A percentile compares a stretch with the other conserved stretches of the same genome.
Conservation (phyloP, 2,329 filamentous ascomycete genomes). For the Clonostachys byssicola region DNA sequence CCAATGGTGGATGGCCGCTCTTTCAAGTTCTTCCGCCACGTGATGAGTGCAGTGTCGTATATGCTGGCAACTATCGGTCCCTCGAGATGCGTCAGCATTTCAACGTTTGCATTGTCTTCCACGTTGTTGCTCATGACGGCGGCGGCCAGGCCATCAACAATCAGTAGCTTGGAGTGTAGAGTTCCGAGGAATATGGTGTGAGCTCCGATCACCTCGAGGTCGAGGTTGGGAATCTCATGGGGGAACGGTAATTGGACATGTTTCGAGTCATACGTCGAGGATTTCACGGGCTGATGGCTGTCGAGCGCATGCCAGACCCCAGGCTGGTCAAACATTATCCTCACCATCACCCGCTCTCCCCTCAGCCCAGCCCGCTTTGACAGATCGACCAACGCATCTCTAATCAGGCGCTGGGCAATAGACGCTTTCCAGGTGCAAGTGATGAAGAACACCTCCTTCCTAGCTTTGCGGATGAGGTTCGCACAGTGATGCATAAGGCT, state of each 20-base stretch:
- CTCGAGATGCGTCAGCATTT: conserved; percentile 76
- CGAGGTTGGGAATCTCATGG: conserved; percentile 65
- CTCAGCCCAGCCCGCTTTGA: conserved; percentile 58
- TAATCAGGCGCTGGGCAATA: conserved; percentile 62
- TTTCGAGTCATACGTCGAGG: conserved; percentile 52
- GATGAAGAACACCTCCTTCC: conserved; percentile 68
- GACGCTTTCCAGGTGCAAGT: conserved; percentile 76
- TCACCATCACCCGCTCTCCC: conserved; percentile 58
- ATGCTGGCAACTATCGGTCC: conserved; percentile 72
- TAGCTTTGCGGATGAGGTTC: conserved; percentile 69
- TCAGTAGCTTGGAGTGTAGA: conserved; percentile 74
- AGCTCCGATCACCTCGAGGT: conserved; percentile 70
- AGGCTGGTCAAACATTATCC: conserved; percentile 73
- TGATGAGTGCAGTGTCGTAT: conserved; percentile 70
- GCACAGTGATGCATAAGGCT: conserved; percentile 73
- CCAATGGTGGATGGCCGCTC: conserved; percentile 6
- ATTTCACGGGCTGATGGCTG: conserved; percentile 58
- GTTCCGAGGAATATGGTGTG: conserved; percentile 69
- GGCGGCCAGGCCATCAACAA: conserved; percentile 69
- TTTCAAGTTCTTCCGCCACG: conserved; percentile 59
- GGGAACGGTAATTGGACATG: conserved; percentile 57
- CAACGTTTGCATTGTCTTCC: conserved; percentile 72
- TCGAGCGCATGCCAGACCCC: conserved; percentile 59
- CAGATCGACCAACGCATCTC: conserved; percentile 64
- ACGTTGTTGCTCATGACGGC: conserved; percentile 77